These are phyloP conservation scores for Schizophyllum amplum DNA, from an alignment of 1,284 basidiomycete species.

Conservation along the genomic window DNA sequence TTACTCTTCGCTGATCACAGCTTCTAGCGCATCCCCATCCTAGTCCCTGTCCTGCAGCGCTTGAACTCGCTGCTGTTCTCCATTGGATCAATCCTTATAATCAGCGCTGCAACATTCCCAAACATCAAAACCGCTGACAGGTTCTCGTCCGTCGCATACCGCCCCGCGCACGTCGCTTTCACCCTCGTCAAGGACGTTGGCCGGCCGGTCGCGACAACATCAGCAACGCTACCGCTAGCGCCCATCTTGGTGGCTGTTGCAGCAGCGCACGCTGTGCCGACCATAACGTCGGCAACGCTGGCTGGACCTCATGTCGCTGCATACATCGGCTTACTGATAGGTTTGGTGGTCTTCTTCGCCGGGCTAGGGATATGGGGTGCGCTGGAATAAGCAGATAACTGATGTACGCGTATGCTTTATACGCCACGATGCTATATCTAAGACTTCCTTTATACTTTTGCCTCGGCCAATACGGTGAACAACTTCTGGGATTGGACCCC, in stretches of 20 bases:
- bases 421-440: too few relatives aligned
- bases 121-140: conserved; percentile 5
- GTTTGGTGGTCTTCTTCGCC: conserved; percentile 56
- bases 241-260: conserved; percentile 42
- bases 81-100: conserved; percentile 54
- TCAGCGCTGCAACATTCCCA: conserved; percentile 42
- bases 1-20: background rate
- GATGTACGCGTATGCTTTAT: too few relatives aligned
- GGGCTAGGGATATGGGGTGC: conserved; percentile 63
- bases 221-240: conserved; percentile 26
- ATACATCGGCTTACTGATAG: conserved; percentile 54
- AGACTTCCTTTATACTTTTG: background rate
- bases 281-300: conserved; percentile 51
- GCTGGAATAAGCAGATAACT: conserved; percentile 34
- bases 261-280: conserved; percentile 40
- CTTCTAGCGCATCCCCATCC: conserved; percentile 60
- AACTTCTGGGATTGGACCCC: too few relatives aligned
- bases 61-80: conserved; percentile 63
- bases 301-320: conserved; percentile 60
- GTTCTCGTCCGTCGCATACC: background rate
- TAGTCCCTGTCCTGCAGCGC: conserved; percentile 65
- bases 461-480: too few relatives aligned
- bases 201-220: conserved; percentile 3
- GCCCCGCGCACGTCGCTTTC: conserved; percentile 12
- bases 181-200: conserved; percentile 14